Evolutionary conservation across 441 rosid species (phyloP).

Genomic region (Eruca vesicaria): DNA sequence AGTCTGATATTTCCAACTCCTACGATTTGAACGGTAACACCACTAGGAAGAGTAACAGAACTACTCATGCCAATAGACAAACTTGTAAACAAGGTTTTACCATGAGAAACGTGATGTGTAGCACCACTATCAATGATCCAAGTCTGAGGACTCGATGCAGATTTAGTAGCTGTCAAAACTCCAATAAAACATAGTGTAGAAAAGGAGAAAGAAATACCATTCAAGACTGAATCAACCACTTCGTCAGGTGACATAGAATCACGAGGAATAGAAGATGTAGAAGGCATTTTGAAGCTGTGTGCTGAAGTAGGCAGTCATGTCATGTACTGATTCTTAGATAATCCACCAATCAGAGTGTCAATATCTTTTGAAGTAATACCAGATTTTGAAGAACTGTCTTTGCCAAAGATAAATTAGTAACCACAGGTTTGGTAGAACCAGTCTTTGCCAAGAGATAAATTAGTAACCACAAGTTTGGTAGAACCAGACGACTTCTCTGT

Average conservation of each 20-base stretch:
- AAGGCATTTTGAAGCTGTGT: background rate
- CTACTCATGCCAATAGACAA: background rate
- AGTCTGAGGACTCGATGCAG: rapidly evolving
- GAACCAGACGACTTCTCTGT: too few species aligned
- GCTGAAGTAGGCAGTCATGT: background rate
- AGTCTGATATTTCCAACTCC: background rate
- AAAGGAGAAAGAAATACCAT: background rate
- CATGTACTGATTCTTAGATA: background rate
- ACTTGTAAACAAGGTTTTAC: background rate
- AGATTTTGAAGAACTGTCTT: too few species aligned
- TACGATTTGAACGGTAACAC: background rate
- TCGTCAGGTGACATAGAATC: too few species aligned
- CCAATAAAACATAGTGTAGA: background rate
- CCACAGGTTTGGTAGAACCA: too few species aligned
- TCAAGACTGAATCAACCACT: background rate
- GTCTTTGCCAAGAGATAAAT: too few species aligned
- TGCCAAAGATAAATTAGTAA: background rate
- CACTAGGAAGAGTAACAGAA: background rate
- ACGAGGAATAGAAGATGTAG: too few species aligned
- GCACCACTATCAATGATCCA: background rate
- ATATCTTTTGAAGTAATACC: too few species aligned
- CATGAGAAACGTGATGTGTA: background rate
- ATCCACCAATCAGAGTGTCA: too few species aligned
- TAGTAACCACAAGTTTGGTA: too few species aligned
- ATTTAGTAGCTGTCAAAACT: background rate